These are phyloP conservation scores for Oryza officinalis DNA, from an alignment of 176 grass and related monocot genomes.

Conservation along the genomic window DNA sequence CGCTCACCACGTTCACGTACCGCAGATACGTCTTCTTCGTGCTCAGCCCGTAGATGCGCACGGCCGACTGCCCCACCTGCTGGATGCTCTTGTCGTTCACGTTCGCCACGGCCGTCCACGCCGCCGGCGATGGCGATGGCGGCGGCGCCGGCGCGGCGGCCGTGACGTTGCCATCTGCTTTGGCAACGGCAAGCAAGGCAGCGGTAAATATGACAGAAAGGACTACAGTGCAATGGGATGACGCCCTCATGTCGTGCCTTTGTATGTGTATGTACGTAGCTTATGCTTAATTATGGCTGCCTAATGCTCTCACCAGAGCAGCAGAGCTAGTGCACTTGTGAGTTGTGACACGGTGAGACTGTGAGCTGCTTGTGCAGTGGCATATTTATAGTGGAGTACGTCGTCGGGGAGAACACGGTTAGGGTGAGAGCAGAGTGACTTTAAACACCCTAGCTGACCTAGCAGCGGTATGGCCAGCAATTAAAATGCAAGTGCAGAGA, in stretches of 20 bases:
- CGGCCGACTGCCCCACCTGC: conserved; percentile 41
- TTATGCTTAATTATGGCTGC: background rate
- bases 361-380: background rate
- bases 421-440: too few species aligned
- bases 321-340: background rate
- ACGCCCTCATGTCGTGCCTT: background rate
- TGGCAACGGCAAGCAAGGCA: too few species aligned
- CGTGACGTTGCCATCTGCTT: background rate
- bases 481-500: too few species aligned
- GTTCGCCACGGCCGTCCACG: conserved; percentile 33
- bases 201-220: background rate
- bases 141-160: background rate
- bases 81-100: conserved; percentile 13
- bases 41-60: conserved; percentile 1
- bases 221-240: background rate
- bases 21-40: background rate
- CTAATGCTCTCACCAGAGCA: too few species aligned
- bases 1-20: conserved; percentile 25
- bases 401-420: too few species aligned
- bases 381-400: background rate
- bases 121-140: background rate
- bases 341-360: background rate
- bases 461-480: too few species aligned
- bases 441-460: too few species aligned
- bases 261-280: background rate